Evolutionary conservation across 371 early-diverging fungal genomes (phyloP).

Genomic region (Homolaphlyctis polyrhiza): DNA sequence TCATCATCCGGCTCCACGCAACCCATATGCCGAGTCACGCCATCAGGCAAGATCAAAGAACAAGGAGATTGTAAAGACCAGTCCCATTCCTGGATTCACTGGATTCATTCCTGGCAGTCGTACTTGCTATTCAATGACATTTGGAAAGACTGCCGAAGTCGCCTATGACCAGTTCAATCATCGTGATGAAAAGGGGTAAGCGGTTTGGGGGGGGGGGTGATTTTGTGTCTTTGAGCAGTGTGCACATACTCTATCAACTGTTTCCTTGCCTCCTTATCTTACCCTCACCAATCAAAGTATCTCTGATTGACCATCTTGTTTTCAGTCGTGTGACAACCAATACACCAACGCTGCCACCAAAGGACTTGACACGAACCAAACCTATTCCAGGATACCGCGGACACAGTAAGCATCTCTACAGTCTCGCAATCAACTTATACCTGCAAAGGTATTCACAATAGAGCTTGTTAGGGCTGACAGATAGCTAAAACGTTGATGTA

Average conservation of each 20-base stretch:
- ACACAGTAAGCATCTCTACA: constrained; percentile 20
- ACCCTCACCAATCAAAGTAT: no score
- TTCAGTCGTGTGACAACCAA: background rate
- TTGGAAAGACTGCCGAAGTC: constrained; percentile 38
- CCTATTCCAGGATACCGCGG: constrained; percentile 47
- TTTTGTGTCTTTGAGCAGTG: background rate
- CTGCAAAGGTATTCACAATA: no score
- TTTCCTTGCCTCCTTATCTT: no score
- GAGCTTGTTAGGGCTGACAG: no score
- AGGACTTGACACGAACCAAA: constrained; percentile 24
- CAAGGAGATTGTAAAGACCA: constrained; percentile 15
- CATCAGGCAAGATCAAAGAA: constrained; percentile 6
- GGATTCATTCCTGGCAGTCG: constrained; percentile 44
- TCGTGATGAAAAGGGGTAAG: constrained; percentile 27
- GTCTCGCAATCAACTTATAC: background rate
- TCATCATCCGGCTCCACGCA: constrained; percentile 15
- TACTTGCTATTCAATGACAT: constrained; percentile 34
- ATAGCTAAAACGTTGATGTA: no score
- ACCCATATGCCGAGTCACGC: constrained; percentile 22
- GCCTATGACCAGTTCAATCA: constrained; percentile 41
- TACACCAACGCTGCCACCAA: constrained; percentile 21
- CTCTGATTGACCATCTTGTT: background rate
- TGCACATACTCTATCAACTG: no score
- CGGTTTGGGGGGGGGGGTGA: background rate
- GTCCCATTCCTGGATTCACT: constrained; percentile 37